phyloP scores from a whole-genome alignment of 2,329 filamentous ascomycete species.

The Diaporthe destruens region DNA sequence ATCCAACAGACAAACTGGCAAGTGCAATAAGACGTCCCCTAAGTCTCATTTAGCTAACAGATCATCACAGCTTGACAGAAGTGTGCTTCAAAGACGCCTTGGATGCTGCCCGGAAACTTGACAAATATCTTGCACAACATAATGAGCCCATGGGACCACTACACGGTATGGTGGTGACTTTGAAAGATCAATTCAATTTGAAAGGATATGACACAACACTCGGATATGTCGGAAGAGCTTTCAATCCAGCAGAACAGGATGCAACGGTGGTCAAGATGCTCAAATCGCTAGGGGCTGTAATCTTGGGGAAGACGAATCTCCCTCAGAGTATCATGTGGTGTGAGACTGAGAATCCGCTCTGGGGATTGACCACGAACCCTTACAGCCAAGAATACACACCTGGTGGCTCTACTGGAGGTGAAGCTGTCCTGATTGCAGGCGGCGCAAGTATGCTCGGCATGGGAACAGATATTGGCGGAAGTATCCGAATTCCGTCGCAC shows the following conservation, averaged over 20 bases:
- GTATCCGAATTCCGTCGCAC: constrained; percentile 61
- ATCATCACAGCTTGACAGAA: constrained; percentile 31
- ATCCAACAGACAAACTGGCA: constrained; percentile 38
- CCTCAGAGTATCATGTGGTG: constrained; percentile 64
- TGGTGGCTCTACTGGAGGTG: constrained; percentile 57
- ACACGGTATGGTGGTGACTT: constrained; percentile 26
- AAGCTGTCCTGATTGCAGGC: constrained; percentile 55
- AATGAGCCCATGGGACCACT: constrained; percentile 34
- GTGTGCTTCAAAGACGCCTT: constrained; percentile 37
- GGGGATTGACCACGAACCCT: constrained; percentile 63
- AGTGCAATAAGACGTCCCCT: neutral
- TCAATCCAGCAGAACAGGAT: constrained; percentile 62
- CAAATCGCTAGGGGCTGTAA: constrained; percentile 61
- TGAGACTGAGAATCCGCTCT: constrained; percentile 66
- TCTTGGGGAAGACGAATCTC: constrained; percentile 65
- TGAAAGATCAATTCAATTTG: constrained; percentile 73
- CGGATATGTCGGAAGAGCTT: constrained; percentile 66
- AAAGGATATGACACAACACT: constrained; percentile 69
- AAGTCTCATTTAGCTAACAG: neutral
- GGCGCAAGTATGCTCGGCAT: constrained; percentile 59
- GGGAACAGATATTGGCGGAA: constrained; percentile 66
- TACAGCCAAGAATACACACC: constrained; percentile 55
- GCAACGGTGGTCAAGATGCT: constrained; percentile 62
- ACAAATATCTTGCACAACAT: constrained; percentile 1
- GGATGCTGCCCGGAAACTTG: neutral